Conservation (phyloP, 352 stramenopile species). For the Phytophthora cactorum region DNA sequence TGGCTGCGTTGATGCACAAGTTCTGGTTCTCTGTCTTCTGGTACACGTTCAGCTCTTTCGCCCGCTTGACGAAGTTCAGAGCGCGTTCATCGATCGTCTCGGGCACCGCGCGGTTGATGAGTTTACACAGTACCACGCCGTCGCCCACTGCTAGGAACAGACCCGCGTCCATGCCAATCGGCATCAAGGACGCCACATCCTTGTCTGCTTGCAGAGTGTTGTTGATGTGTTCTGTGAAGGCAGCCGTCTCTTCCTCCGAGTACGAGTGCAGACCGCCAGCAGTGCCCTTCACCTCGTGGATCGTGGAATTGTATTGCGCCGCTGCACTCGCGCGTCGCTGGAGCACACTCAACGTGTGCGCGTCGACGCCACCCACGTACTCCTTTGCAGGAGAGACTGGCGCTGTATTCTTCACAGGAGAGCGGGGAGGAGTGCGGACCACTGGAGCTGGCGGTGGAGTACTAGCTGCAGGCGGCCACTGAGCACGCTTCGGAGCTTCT, state of each 20-base stretch:
- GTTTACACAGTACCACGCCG: constrained; percentile 91
- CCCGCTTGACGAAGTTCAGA: constrained; percentile 85
- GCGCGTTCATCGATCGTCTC: constrained; percentile 93
- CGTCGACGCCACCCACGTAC: constrained; percentile 35
- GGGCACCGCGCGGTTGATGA: constrained; percentile 91
- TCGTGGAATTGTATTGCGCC: constrained; percentile 67
- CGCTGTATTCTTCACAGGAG: constrained; percentile 18
- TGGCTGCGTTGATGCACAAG: constrained; percentile 93
- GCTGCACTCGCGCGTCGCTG: constrained; percentile 69
- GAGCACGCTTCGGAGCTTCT: constrained; percentile 44
- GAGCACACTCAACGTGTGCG: constrained; percentile 61
- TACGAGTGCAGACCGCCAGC: constrained; percentile 86
- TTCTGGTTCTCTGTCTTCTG: constrained; percentile 93
- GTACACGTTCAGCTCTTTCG: constrained; percentile 85
- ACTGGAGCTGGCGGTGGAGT: constrained; percentile 34
- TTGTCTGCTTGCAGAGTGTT: constrained; percentile 78
- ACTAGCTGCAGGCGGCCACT: constrained; percentile 52
- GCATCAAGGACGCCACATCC: constrained; percentile 68
- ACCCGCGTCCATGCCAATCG: constrained; percentile 79
- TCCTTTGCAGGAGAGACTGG: constrained; percentile 14
- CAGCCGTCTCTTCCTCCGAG: constrained; percentile 89
- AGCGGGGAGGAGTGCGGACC: constrained; percentile 30
- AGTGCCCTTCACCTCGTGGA: constrained; percentile 83
- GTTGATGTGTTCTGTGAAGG: constrained; percentile 95
- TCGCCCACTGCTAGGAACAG: constrained; percentile 87